Evolutionary conservation across 805 yeast species (phyloP), one percentile per base, ranked within the genome.

Genomic region (Kazachstania psychrophila): DNA sequence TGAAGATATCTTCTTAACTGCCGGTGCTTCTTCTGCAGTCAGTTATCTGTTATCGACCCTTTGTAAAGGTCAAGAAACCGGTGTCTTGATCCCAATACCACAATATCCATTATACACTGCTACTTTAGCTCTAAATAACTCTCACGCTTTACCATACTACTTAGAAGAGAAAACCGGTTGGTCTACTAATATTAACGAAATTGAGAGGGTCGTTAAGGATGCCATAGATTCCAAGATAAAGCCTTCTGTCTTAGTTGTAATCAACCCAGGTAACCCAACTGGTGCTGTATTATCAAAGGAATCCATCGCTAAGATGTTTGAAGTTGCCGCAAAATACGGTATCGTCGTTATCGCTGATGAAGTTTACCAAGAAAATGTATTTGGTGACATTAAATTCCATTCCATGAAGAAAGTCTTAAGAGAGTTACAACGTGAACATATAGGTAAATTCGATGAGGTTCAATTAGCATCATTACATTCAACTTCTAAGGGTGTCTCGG

Each of bases 241-340:
- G 10, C 79, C 92, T 44, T 75, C 84, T 50, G 79, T 89, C 41
- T 64, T 94, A 37, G 97, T 89, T 3, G 84, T 92, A 12, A 92
- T 92, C 54, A 92, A 92, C 65, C 99, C 99, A 2, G 97, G 99
- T 40, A 92, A 92, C 62, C 99, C 99, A 45, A 92, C 99, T 0
- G 99, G 99, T 29, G 73, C 95, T 1, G 76, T 87, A 37, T 67
- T 92, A 40, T 60, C 72, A 8, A 68, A 66, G 34, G 72, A 71
- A 5, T 77, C 79, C 44, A 86, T 92, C 52, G 75, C 68, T 28
- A 79, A 77, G 29, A 70, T 92, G 37, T 67, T 92, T 40, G 68
- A 72, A 26, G 72, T 89, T 39, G 95, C 96, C 23, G 94, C 95
- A 13, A 78, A 79, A 54, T 64, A 86, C 47, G 87, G 94, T 29